Evolutionary conservation across 768 basidiomycete species (phyloP), one percentile per base, ranked within the genome.

Genomic region (Tulasnella sp.): DNA sequence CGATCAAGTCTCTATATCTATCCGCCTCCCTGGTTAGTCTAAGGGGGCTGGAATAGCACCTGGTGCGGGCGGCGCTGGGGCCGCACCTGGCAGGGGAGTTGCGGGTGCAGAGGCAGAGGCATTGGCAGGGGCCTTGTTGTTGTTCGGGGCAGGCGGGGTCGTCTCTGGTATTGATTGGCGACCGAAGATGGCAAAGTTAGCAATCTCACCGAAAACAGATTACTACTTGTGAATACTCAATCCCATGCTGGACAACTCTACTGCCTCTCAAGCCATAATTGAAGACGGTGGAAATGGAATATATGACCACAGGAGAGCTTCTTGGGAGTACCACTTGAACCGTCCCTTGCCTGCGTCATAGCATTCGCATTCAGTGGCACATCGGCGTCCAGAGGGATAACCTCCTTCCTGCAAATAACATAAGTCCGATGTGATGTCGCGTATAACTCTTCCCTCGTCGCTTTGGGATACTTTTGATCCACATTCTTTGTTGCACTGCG

Each of bases 161-260:
- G 73, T 73, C 29, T 89, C 87, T 24, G 89, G 73, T 3, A 91
- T 88, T 43, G 82, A 85, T 45, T 89, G 59, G n/a, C 45, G 1
- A 11, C 58, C n/a, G n/a, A n/a, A n/a, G n/a, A n/a, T n/a, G n/a
- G n/a, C n/a, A n/a, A n/a, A n/a, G n/a, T n/a, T n/a, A n/a, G n/a
- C n/a, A n/a, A n/a, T n/a, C n/a, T n/a, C n/a, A n/a, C n/a, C n/a
- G n/a, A n/a, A n/a, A n/a, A n/a, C n/a, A n/a, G n/a, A n/a, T n/a
- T n/a, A n/a, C n/a, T n/a, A n/a, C n/a, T n/a, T n/a, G n/a, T n/a
- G n/a, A n/a, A n/a, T n/a, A n/a, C n/a, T n/a, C n/a, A n/a, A n/a
- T n/a, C n/a, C 95, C 95, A 99, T 43, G 96, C 98, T 1, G 96
- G 96, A 70, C 96, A 99, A 66, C 89, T 98, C 71, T 98, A 95